phyloP scores from a whole-genome alignment of 306 rosid genomes.

The Cucurbita moschata region DNA sequence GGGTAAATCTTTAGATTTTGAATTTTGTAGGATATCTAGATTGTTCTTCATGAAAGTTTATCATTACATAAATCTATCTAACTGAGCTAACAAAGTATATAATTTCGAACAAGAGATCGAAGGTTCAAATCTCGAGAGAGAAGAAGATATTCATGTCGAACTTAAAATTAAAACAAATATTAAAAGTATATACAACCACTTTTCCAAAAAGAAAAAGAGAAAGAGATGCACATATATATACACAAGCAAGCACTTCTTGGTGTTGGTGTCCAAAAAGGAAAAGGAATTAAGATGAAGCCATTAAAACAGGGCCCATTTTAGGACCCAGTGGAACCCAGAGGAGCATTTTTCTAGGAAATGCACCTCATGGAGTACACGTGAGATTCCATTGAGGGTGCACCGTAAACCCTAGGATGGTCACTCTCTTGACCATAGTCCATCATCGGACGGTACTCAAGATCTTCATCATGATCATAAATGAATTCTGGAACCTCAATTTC shows the following conservation, averaged over 20 bases:
- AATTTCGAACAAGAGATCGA: too few species aligned
- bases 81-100: too few species aligned
- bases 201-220: background rate
- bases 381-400: constrained; percentile 35
- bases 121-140: too few species aligned
- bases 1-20: background rate
- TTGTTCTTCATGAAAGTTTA: too few species aligned
- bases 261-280: background rate
- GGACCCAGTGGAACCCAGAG: background rate
- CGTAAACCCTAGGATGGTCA: constrained; percentile 68
- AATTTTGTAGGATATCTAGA: background rate
- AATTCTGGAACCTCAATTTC: constrained; percentile 71
- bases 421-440: constrained; percentile 90
- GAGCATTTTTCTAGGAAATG: background rate
- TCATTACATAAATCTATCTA: too few species aligned
- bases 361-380: constrained; percentile 91
- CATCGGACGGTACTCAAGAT: constrained; percentile 79
- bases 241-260: background rate
- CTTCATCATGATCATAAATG: constrained; percentile 83
- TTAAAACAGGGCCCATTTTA: background rate
- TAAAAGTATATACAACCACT: background rate
- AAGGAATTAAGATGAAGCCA: background rate
- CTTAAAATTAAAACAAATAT: too few species aligned
- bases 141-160: too few species aligned
- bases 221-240: background rate